Base-by-base conservation (phyloP, 345 rosid genomes). In the Euphorbia pulcherrima region DNA sequence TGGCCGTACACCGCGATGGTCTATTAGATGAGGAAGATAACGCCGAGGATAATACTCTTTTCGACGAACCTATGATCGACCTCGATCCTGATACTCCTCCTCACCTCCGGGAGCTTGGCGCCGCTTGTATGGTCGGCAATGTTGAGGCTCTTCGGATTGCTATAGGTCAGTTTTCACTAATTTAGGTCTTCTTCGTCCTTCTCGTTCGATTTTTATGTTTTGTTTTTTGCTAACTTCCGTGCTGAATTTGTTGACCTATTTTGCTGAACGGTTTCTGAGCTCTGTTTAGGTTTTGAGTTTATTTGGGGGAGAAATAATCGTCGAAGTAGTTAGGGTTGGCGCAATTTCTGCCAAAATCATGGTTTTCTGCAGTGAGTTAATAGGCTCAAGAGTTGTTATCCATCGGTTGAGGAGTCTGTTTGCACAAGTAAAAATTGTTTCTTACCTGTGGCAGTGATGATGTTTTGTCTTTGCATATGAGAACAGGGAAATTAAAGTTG, bases 1-100 rank as follows among this genome's bases (percentile, higher is more conserved):
- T 93, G 98, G 98, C 98, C 35, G 94, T 93, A 44, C 94, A 79
- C 61, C 88, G 78, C 74, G 88, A 88, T 69, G 95, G 88, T 30
- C 60, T 80, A 30, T 40, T 81, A 27, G 97, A 86, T 44, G 94
- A 88, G 11, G 97, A 88, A 14, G 91, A 84, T 24, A 69, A 71
- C 59, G 92, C 83, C 9, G 90, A 83, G 29, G 88, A 86, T 14
- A 88, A 85, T 78, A 80, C 77, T 62, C 79, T 90, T 50, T 80
- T 86, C 41, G 92, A 82, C 70, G 85, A 80, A 51, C 92, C 84
- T 24, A 62, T 85, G 6, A 46, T 73, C 27, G 92, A 81, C 51
- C 67, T 48, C 55, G 95, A 89, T 65, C 54, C 74, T 64, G 87
- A 87, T 27, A 80, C 74, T 28, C 88, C 97, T 35, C 86, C 85